Conservation (phyloP, 257 asterid genomes). For the Nicotiana benthamiana region DNA sequence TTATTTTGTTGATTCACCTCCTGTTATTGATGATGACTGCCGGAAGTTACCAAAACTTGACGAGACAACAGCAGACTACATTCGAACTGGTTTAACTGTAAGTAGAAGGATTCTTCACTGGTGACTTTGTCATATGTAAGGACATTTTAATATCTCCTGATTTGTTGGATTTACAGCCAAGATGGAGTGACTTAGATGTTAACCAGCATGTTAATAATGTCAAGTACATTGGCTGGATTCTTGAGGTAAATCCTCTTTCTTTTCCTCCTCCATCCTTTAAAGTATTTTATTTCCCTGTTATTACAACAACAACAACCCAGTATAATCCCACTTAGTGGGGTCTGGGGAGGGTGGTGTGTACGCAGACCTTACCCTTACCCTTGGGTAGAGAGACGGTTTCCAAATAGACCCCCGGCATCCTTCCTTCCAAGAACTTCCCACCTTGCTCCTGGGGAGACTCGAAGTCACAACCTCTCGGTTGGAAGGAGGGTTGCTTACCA, state of each 20-base stretch:
- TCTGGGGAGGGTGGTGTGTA: no score
- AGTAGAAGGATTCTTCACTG: constrained; percentile 21
- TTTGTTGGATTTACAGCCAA: constrained; percentile 41
- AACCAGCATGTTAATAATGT: constrained; percentile 94
- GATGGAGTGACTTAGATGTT: constrained; percentile 85
- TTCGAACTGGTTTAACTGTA: constrained; percentile 72
- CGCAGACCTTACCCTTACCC: no score
- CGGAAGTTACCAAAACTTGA: constrained; percentile 82
- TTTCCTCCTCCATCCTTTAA: neutral
- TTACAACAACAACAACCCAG: no score
- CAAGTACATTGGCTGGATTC: constrained; percentile 86
- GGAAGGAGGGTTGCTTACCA: no score
- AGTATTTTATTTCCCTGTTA: neutral
- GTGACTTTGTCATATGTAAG: neutral
- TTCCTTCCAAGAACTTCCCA: no score
- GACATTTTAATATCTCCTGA: neutral
- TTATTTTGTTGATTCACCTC: constrained; percentile 72
- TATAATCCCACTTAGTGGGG: no score
- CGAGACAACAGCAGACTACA: constrained; percentile 55
- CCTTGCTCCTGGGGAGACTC: no score
- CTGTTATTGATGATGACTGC: constrained; percentile 63
- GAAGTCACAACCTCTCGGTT: no score
- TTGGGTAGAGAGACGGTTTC: no score
- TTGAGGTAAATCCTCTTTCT: constrained; percentile 50
- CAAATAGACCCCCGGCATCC: no score